Conservation (phyloP, 371 early-diverging fungal genomes). For the Mucor lusitanicus region DNA sequence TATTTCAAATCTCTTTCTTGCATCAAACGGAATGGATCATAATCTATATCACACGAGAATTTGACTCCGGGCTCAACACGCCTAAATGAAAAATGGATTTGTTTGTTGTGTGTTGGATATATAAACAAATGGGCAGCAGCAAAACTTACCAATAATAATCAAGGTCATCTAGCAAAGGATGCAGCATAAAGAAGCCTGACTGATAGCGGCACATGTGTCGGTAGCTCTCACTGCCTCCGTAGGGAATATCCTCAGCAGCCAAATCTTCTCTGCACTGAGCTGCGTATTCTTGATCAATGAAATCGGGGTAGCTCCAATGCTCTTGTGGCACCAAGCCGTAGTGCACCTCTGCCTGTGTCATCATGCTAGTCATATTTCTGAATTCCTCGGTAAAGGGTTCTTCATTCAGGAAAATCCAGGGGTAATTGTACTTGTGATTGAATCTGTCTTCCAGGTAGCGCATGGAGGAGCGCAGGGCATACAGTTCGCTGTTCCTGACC, state of each 20-base stretch:
- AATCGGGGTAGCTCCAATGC: conserved; percentile 84
- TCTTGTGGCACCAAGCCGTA: conserved; percentile 54
- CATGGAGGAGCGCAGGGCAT: conserved; percentile 68
- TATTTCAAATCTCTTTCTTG: conserved; percentile 76
- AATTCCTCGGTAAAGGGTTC: conserved; percentile 83
- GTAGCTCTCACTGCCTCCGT: conserved; percentile 86
- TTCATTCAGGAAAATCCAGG: conserved; percentile 89
- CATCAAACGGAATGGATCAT: conserved; percentile 91
- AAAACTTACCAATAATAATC: conserved; percentile 89
- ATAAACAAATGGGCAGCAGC: conserved; percentile 11
- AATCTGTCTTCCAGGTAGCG: conserved; percentile 81
- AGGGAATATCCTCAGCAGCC: conserved; percentile 68
- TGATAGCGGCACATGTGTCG: conserved; percentile 93
- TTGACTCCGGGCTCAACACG: conserved; percentile 93
- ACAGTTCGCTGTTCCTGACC: conserved; percentile 77
- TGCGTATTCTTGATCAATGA: conserved; percentile 77
- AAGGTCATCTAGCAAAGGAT: conserved; percentile 74
- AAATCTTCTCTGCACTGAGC: conserved; percentile 56
- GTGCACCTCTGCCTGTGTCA: conserved; percentile 56
- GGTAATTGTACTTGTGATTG: conserved; percentile 81
- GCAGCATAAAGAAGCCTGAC: conserved; percentile 89
- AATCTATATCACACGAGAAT: conserved; percentile 86
- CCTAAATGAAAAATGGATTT: conserved; percentile 81
- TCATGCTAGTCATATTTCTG: conserved; percentile 51
- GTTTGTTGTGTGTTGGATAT: conserved; percentile 68